These are phyloP conservation scores for Chalciporus piperatus DNA, from an alignment of 768 basidiomycete genomes.

Conservation along the genomic window DNA sequence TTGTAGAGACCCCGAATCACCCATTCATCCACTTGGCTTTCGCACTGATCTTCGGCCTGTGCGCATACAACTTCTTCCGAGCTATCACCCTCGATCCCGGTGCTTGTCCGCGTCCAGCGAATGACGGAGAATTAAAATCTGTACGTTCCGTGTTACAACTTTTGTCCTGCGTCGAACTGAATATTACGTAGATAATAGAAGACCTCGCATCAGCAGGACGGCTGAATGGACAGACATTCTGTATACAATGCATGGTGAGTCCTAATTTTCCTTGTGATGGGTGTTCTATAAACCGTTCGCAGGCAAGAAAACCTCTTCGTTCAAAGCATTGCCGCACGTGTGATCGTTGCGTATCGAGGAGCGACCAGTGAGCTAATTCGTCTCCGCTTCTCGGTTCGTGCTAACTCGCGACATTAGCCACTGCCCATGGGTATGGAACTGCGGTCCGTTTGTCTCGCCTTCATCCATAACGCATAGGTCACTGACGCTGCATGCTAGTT, in stretches of 20 bases:
- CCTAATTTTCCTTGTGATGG: not conserved
- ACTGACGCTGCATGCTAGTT: constrained; percentile 44
- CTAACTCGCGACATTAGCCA: constrained; percentile 53
- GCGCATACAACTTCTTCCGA: constrained; percentile 89
- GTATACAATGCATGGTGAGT: constrained; percentile 89
- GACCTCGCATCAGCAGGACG: constrained; percentile 84
- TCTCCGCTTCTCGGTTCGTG: not conserved
- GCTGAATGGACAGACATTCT: constrained; percentile 95
- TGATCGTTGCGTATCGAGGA: constrained; percentile 83
- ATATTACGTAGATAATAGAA: constrained; percentile 70
- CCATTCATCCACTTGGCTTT: constrained; percentile 76
- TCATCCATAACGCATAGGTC: not conserved
- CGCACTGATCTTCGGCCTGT: constrained; percentile 64
- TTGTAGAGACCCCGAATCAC: constrained; percentile 71
- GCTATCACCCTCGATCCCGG: constrained; percentile 89
- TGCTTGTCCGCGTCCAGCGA: constrained; percentile 73
- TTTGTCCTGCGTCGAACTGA: not conserved
- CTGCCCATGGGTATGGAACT: constrained; percentile 99
- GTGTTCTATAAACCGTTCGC: not conserved
- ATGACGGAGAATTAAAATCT: constrained; percentile 83
- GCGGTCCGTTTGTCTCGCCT: constrained; percentile 53
- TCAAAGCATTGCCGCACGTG: constrained; percentile 96
- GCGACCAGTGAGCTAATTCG: constrained; percentile 75
- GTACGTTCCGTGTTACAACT: constrained; percentile 41
- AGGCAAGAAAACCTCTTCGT: constrained; percentile 87